Evolutionary conservation across 177 flowering plant genomes (phyloP).

Genomic region (Telopea speciosissima): DNA sequence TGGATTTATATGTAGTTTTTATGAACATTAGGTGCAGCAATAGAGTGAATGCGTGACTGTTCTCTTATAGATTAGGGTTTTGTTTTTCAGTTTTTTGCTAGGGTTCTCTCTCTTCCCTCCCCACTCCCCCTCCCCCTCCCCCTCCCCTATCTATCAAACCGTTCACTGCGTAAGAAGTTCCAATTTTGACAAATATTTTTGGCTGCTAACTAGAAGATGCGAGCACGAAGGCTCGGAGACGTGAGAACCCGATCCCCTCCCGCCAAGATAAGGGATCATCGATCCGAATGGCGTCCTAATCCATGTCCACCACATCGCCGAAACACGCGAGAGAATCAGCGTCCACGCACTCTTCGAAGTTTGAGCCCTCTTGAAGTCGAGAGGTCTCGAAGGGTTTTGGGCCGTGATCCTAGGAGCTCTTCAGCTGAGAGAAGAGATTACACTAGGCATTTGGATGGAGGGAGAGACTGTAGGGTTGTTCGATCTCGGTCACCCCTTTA

Average conservation of each 20-base stretch:
- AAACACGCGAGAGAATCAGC: constrained; percentile 3
- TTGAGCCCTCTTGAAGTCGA: constrained; percentile 24
- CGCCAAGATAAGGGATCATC: constrained; percentile 8
- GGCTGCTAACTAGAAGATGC: constrained; percentile 16
- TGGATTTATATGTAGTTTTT: background rate
- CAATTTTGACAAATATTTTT: background rate
- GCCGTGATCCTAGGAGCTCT: constrained; percentile 15
- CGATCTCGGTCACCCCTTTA: constrained; percentile 19
- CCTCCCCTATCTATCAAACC: background rate
- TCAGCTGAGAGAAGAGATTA: constrained; percentile 35
- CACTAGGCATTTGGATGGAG: constrained; percentile 24
- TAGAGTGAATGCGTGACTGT: background rate
- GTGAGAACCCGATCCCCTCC: constrained; percentile 14
- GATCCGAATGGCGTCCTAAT: constrained; percentile 11
- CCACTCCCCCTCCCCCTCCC: too few relatives aligned
- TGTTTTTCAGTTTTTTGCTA: background rate
- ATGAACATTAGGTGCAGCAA: background rate
- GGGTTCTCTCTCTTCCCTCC: background rate
- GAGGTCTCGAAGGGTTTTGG: constrained; percentile 13
- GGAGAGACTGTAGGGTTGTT: constrained; percentile 9
- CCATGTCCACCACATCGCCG: constrained; percentile 6
- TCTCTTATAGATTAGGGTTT: background rate
- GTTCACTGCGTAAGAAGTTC: background rate
- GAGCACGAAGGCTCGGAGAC: constrained; percentile 19
- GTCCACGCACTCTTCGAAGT: constrained; percentile 11